phyloP scores from a whole-genome alignment of 306 rosid species.

The Echinosophora koreensis region DNA sequence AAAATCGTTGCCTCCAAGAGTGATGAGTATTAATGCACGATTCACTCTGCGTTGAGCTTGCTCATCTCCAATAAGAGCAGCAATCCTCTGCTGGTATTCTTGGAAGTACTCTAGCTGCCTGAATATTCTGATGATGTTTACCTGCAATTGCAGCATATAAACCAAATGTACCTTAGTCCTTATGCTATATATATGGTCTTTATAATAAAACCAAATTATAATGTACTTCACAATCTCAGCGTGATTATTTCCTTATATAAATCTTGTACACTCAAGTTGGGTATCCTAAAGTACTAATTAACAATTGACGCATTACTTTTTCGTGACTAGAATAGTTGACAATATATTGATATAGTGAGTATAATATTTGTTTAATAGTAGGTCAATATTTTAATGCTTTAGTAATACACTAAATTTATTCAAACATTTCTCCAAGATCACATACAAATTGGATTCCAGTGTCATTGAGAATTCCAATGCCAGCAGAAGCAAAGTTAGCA shows the following conservation, averaged over 20 bases:
- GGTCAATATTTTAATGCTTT: background rate
- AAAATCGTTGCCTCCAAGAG: conserved; percentile 88
- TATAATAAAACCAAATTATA: background rate
- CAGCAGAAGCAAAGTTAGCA: conserved; percentile 95
- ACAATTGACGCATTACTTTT: background rate
- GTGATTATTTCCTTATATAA: too few relatives aligned
- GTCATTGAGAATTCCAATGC: conserved; percentile 91
- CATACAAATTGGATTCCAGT: conserved; percentile 86
- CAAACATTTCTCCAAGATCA: background rate
- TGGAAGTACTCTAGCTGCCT: conserved; percentile 65
- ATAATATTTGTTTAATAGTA: too few relatives aligned
- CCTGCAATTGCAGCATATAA: conserved; percentile 51
- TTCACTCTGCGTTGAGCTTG: conserved; percentile 52
- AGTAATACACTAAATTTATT: background rate
- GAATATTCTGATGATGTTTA: conserved; percentile 72
- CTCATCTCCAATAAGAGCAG: conserved; percentile 59
- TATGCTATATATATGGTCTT: background rate
- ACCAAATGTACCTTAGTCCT: background rate
- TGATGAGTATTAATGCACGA: conserved; percentile 65
- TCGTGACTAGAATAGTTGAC: background rate
- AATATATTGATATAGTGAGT: too few relatives aligned
- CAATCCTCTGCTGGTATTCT: conserved; percentile 66
- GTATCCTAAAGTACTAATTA: background rate
- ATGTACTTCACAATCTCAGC: background rate
- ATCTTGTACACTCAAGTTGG: too few relatives aligned